phyloP scores from a whole-genome alignment of 2,329 filamentous ascomycete genomes.

The Verticillium dahliae region DNA sequence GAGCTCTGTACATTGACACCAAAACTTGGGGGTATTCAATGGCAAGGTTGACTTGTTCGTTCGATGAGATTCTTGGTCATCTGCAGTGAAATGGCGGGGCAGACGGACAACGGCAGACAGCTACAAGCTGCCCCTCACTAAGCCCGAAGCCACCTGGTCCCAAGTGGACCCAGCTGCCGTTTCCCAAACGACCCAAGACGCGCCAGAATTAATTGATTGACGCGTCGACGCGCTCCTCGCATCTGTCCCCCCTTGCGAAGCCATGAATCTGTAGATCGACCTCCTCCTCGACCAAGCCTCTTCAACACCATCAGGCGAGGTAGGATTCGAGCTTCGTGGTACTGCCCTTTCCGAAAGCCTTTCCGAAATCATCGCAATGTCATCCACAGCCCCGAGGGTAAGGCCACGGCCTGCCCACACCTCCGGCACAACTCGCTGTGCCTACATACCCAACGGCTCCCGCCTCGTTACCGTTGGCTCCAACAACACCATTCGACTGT shows the following conservation, averaged over 20 bases:
- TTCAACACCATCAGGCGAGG: background rate
- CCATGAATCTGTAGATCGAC: background rate
- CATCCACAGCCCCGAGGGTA: conserved; percentile 38
- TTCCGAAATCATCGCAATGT: conserved; percentile 11
- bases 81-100: background rate
- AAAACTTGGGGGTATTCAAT: background rate
- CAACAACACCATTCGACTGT: conserved; percentile 90
- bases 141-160: background rate
- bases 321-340: background rate
- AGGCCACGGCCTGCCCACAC: conserved; percentile 69
- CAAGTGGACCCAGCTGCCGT: background rate
- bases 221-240: conserved; percentile 9
- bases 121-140: background rate
- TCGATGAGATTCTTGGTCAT: background rate
- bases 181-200: background rate
- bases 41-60: background rate
- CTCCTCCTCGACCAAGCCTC: background rate
- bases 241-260: background rate
- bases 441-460: conserved; percentile 83
- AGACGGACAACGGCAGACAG: background rate
- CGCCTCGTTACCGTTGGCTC: conserved; percentile 86
- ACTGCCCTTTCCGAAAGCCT: background rate
- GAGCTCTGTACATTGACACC: background rate
- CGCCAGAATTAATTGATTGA: conserved; percentile 20
- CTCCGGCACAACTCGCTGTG: conserved; percentile 76